Conservation (phyloP, 768 basidiomycete genomes). For the Lepiota brunneoincarnata region DNA sequence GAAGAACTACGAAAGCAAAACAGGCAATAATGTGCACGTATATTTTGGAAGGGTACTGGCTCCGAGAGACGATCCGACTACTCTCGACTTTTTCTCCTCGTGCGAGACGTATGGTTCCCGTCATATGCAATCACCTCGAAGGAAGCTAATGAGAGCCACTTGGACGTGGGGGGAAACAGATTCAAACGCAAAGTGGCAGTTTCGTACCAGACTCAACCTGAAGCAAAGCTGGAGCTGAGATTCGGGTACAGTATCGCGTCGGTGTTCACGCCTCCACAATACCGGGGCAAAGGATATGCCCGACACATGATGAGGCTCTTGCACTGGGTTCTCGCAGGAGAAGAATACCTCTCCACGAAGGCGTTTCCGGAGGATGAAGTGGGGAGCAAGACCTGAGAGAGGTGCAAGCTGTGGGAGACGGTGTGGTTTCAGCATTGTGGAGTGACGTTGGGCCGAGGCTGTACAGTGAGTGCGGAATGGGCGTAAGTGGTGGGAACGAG, state of each 20-base stretch:
- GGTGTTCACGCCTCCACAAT: conserved; percentile 50
- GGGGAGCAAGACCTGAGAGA: conserved; percentile 23
- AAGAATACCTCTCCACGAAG: conserved; percentile 12
- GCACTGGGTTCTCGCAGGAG: conserved; percentile 37
- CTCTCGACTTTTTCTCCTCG: conserved; percentile 55
- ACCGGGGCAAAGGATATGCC: conserved; percentile 57
- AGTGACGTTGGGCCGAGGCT: conserved; percentile 26
- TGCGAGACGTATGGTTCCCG: conserved; percentile 55
- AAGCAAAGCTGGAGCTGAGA: conserved; percentile 24
- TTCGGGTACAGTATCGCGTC: conserved; percentile 52
- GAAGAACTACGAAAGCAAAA: not conserved
- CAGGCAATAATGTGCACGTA: not conserved
- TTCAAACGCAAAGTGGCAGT: conserved; percentile 30
- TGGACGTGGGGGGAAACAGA: conserved; percentile 12
- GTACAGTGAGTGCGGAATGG: conserved; percentile 20
- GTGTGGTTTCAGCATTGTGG: conserved; percentile 24
- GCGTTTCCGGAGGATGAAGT: conserved; percentile 21
- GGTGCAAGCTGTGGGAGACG: conserved; percentile 14
- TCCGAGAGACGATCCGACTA: conserved; percentile 44
- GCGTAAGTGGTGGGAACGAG: conserved; percentile 12
- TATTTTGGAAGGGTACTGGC: conserved; percentile 50
- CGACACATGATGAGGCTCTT: conserved; percentile 63
- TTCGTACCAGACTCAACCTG: conserved; percentile 14
- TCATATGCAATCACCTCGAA: not conserved
- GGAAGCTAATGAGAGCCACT: conserved; percentile 2